Conservation (phyloP, 78 protist genomes). For the Creolimax fragrantissima region DNA sequence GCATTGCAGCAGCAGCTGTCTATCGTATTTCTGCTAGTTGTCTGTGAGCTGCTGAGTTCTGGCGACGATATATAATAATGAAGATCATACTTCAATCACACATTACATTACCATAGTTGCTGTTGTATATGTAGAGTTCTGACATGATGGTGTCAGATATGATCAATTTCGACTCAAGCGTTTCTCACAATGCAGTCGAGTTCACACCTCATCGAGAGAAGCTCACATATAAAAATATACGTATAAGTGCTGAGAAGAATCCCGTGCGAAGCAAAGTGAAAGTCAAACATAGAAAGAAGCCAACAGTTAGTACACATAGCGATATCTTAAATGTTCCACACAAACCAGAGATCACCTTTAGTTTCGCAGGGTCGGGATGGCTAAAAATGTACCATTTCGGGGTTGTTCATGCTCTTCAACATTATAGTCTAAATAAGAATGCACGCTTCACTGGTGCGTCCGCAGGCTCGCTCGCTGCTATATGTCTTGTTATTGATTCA, state of each 20-base stretch:
- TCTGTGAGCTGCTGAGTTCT: no score
- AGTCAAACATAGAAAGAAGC: not conserved
- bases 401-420: not conserved
- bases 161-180: not conserved
- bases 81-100: no score
- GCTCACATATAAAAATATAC: no score
- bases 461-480: not conserved
- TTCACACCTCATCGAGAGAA: not conserved
- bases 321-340: not conserved
- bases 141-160: no score
- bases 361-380: not conserved
- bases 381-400: not conserved
- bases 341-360: not conserved
- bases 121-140: no score
- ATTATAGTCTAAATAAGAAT: not conserved
- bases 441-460: constrained; percentile 4
- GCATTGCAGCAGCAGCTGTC: no score
- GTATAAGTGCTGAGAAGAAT: not conserved
- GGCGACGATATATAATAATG: no score
- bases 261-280: not conserved
- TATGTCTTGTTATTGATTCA: not conserved
- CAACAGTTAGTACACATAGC: not conserved
- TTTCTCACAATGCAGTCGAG: not conserved
- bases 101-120: no score
- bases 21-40: no score